Conservation (phyloP, 2,329 filamentous ascomycete genomes). For the Fusarium setosum region DNA sequence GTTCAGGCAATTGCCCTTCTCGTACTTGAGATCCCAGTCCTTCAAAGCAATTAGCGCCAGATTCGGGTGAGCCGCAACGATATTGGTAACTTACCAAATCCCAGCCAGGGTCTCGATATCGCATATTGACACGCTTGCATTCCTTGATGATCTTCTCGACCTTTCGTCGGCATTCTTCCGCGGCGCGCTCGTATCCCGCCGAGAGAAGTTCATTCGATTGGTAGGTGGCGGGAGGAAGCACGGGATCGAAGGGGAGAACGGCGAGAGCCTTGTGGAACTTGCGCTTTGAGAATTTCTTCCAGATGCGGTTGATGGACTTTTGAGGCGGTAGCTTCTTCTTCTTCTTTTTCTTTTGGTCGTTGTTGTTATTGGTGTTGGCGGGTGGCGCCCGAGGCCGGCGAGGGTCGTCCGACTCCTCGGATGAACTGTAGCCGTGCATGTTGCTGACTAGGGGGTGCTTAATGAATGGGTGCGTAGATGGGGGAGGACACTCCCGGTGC, state of each 20-base stretch:
- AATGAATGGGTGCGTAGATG: neutral
- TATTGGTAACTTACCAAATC: conserved; percentile 59
- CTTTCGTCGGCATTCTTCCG: conserved; percentile 71
- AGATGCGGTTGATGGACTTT: conserved; percentile 74
- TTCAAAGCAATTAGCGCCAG: conserved; percentile 44
- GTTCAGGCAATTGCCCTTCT: conserved; percentile 67
- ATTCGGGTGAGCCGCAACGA: neutral
- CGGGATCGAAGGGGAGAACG: conserved; percentile 73
- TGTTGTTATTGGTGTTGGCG: conserved; percentile 46
- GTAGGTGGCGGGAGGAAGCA: conserved; percentile 60
- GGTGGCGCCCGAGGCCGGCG: conserved; percentile 51
- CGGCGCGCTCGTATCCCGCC: conserved; percentile 72
- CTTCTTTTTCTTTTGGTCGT: conserved; percentile 61
- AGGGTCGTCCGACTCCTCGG: conserved; percentile 61
- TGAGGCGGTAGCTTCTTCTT: conserved; percentile 68
- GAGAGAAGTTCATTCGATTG: conserved; percentile 70
- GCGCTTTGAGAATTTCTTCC: conserved; percentile 68
- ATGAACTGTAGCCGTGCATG: conserved; percentile 62
- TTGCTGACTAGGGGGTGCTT: conserved; percentile 4
- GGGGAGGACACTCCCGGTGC: neutral
- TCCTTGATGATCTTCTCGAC: conserved; percentile 71
- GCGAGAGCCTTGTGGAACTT: conserved; percentile 74
- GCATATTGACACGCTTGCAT: conserved; percentile 80
- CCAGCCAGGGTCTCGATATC: conserved; percentile 77
- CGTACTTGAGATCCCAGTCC: conserved; percentile 77